phyloP scores from a whole-genome alignment of 345 rosid species.

The Murraya koenigii region DNA sequence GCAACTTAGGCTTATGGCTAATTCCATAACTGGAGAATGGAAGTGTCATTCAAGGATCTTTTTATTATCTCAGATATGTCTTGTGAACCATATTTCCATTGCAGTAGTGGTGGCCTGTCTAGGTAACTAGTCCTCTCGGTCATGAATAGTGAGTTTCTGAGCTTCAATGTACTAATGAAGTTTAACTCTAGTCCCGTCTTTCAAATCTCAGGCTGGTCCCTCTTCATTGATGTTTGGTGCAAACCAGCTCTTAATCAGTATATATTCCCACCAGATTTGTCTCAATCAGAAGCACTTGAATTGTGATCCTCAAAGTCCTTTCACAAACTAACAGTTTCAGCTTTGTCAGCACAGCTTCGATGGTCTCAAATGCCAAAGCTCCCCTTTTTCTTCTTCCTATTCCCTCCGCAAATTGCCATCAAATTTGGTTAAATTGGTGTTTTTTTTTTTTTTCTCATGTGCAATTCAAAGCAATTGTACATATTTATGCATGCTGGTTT shows the following conservation, averaged over 20 bases:
- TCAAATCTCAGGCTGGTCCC: neutral
- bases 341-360: too few relatives aligned
- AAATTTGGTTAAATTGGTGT: too few relatives aligned
- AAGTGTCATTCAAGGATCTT: neutral
- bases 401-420: too few relatives aligned
- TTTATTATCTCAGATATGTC: neutral
- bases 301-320: too few relatives aligned
- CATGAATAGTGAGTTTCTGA: neutral
- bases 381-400: too few relatives aligned
- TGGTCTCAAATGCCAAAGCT: too few relatives aligned
- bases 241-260: neutral
- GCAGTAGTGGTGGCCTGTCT: neutral
- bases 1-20: neutral
- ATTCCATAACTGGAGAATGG: neutral
- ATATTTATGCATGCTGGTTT: too few relatives aligned
- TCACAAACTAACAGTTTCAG: too few relatives aligned
- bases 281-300: too few relatives aligned
- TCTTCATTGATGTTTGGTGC: neutral
- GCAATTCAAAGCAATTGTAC: too few relatives aligned
- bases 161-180: neutral
- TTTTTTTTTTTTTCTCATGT: too few relatives aligned
- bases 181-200: neutral
- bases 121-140: neutral
- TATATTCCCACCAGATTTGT: too few relatives aligned
- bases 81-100: neutral